Conservation (phyloP, 2,329 filamentous ascomycete genomes). For the Ramularia endophylla region DNA sequence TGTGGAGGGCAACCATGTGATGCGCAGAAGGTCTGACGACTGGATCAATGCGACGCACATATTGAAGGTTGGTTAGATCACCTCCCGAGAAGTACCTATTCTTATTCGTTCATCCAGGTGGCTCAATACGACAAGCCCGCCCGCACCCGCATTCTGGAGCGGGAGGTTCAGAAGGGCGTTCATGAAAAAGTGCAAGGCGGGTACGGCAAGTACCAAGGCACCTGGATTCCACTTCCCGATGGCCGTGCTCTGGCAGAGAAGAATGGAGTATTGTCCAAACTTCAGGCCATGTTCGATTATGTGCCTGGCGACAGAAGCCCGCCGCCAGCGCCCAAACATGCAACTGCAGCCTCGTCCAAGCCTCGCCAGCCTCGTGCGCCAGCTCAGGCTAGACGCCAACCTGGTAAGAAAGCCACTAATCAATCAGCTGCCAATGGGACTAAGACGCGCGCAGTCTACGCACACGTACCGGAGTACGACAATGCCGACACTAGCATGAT, state of each 20-base stretch:
- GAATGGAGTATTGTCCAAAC: constrained; percentile 77
- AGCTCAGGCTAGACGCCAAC: constrained; percentile 17
- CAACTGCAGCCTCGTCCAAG: constrained; percentile 62
- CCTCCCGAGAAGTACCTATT: background rate
- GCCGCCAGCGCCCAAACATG: constrained; percentile 88
- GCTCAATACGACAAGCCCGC: constrained; percentile 97
- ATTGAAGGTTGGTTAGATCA: constrained; percentile 56
- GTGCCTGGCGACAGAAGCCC: constrained; percentile 79
- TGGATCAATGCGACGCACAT: constrained; percentile 99
- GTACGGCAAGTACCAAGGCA: constrained; percentile 98
- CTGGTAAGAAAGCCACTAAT: constrained; percentile 18
- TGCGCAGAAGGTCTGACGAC: constrained; percentile 86
- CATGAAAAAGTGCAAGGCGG: constrained; percentile 99
- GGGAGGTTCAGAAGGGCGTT: constrained; percentile 91
- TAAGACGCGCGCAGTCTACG: constrained; percentile 53
- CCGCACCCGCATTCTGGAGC: constrained; percentile 86
- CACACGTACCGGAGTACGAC: constrained; percentile 31
- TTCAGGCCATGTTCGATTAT: constrained; percentile 85
- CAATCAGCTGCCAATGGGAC: constrained; percentile 35
- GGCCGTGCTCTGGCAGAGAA: constrained; percentile 77
- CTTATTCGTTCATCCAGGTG: constrained; percentile 31
- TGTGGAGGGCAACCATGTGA: constrained; percentile 84
- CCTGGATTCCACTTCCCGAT: constrained; percentile 86
- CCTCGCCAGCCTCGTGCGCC: constrained; percentile 63
- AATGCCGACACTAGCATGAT: constrained; percentile 23